Conservation (phyloP, 2,329 filamentous ascomycete species). For the Parascedosporium putredinis region DNA sequence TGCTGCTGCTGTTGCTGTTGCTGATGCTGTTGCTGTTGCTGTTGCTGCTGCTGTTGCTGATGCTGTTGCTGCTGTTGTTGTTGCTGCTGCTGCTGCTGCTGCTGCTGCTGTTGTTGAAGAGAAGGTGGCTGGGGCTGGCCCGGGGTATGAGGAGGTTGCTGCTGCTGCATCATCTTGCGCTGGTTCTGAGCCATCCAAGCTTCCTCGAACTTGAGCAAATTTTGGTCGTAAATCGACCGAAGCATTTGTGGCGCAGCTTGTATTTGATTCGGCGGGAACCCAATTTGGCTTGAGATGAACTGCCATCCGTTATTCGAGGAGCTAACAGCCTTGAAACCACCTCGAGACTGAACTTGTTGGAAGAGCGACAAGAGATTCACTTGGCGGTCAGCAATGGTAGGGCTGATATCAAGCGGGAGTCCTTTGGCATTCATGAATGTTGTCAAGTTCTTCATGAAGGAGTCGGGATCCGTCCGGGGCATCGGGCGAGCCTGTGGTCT, state of each 20-base stretch:
- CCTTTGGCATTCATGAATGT: constrained; percentile 68
- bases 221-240: constrained; percentile 63
- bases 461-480: constrained; percentile 45
- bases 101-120: constrained; percentile 21
- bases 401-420: constrained; percentile 63
- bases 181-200: constrained; percentile 48
- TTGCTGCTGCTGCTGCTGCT: constrained; percentile 27
- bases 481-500: constrained; percentile 38
- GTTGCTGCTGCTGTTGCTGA: constrained; percentile 26
- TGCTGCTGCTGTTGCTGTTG: constrained; percentile 28
- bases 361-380: constrained; percentile 72
- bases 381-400: constrained; percentile 60
- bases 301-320: constrained; percentile 64
- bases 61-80: constrained; percentile 29
- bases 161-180: constrained; percentile 41
- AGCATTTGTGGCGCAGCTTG: constrained; percentile 61
- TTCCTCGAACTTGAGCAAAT: constrained; percentile 68
- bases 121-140: constrained; percentile 30
- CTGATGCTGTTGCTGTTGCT: constrained; percentile 21
- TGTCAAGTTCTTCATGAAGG: constrained; percentile 65
- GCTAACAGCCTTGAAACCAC: constrained; percentile 66
- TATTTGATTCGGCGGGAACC: constrained; percentile 50
- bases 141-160: constrained; percentile 27
- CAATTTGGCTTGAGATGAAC: constrained; percentile 55
- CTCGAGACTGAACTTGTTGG: constrained; percentile 60